These are phyloP conservation scores for Puccinia hordei DNA, from an alignment of 1,284 basidiomycete species.

Conservation along the genomic window DNA sequence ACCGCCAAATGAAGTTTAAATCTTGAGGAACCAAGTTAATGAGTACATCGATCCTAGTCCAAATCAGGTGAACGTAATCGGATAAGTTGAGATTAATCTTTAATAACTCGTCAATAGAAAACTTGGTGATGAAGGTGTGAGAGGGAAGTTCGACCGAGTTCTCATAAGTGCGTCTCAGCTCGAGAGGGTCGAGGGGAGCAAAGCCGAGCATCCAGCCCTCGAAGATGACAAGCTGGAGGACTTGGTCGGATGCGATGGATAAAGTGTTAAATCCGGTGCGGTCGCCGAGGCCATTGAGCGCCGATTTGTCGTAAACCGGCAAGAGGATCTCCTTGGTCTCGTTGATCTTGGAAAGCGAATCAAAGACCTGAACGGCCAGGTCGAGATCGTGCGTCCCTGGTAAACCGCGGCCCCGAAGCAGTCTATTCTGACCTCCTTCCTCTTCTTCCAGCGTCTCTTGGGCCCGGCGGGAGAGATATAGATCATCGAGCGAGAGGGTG, in stretches of 20 bases:
- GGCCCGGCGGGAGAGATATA: constrained; percentile 29
- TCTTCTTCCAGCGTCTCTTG: constrained; percentile 28
- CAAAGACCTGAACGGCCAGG: not conserved
- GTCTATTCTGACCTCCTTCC: constrained; percentile 54
- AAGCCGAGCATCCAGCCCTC: constrained; percentile 51
- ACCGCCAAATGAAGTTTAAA: constrained; percentile 27
- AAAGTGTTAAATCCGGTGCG: not conserved
- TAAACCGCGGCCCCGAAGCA: constrained; percentile 59
- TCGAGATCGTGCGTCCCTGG: constrained; percentile 59
- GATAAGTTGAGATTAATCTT: constrained; percentile 31
- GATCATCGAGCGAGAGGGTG: constrained; percentile 41
- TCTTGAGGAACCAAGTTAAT: constrained; percentile 42
- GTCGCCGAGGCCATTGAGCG: constrained; percentile 32
- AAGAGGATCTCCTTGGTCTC: not conserved
- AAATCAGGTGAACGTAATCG: constrained; percentile 10
- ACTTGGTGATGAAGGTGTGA: constrained; percentile 13
- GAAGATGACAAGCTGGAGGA: constrained; percentile 34
- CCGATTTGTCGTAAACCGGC: constrained; percentile 47
- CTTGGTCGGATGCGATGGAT: not conserved
- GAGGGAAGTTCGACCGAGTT: constrained; percentile 1
- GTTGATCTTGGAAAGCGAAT: constrained; percentile 33
- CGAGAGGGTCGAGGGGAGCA: not conserved
- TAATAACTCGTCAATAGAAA: constrained; percentile 14
- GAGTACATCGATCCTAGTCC: constrained; percentile 21
- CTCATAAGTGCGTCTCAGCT: constrained; percentile 13